Base-by-base conservation (phyloP, 441 rosid species). In the Geranium incanum region DNA sequence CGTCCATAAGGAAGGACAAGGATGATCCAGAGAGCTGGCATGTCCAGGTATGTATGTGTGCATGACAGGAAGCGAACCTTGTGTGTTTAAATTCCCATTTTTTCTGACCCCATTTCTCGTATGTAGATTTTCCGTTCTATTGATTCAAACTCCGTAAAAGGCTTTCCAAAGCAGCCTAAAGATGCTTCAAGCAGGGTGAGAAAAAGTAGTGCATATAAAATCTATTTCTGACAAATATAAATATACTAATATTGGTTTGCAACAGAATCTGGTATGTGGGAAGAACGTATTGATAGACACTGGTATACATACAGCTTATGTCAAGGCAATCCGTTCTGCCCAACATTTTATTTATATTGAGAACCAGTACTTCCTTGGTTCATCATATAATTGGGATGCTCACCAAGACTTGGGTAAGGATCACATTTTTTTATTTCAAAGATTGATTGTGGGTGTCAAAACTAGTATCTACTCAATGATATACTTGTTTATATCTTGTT, bases 231-330 rank as follows among this genome's bases (percentile, higher is more conserved):
- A 23, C 1, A 23, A 23, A 52, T 5, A 12, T 12, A n/a, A 0
- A n/a, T 6, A 43, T 75, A 64, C 52, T 70, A 9, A 60, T 43
- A 55, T 73, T 80, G 37, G 72, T 69, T 74, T 81, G 79, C 74
- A 66, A 75, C 91, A 95, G 99, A 90, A 89, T 72, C 83, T 95
- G 76, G 83, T 95, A 38, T 91, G 96, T 67, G 98, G 97, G 65
- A 95, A 95, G 87, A 89, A 91, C 73, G 87, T 91, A 55, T 86
- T 92, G 69, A 91, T 95, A 71, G 99, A 95, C 87, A 91, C 88
- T 95, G 91, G 99, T 86, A 95, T 95, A 81, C 99, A 95, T 77
- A 86, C 94, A 12, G 99, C 99, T 43, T 95, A 93, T 74, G 92
- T 95, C 65, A 88, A 89, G 71, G 99, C 98, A 80, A 93, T 95